These are phyloP conservation scores for Lactarius vividus DNA, from an alignment of 768 basidiomycete genomes.

Conservation along the genomic window DNA sequence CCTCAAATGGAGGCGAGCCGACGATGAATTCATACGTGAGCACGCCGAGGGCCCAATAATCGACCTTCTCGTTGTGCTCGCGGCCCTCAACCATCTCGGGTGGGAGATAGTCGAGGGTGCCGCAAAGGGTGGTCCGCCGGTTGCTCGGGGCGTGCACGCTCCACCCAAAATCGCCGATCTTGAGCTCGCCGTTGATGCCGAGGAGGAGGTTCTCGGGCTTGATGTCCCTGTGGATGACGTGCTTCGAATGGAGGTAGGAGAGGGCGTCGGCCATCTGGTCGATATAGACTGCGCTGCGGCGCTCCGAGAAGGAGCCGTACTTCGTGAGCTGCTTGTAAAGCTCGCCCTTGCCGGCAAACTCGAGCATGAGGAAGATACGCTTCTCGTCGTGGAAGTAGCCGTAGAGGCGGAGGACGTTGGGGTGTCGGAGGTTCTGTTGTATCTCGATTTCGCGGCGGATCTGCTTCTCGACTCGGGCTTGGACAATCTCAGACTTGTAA, in stretches of 20 bases:
- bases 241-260: constrained; percentile 87
- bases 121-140: constrained; percentile 86
- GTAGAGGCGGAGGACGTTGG: constrained; percentile 89
- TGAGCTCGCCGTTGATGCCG: constrained; percentile 93
- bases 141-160: constrained; percentile 94
- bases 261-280: constrained; percentile 98
- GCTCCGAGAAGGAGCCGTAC: constrained; percentile 83
- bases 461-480: constrained; percentile 92
- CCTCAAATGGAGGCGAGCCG: constrained; percentile 86
- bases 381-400: constrained; percentile 99
- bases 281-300: constrained; percentile 84
- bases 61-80: constrained; percentile 87
- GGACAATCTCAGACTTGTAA: constrained; percentile 94
- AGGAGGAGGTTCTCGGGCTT: constrained; percentile 97
- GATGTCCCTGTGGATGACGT: constrained; percentile 98
- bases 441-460: constrained; percentile 98
- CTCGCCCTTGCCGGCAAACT: constrained; percentile 96
- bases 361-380: constrained; percentile 96
- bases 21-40: constrained; percentile 92
- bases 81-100: constrained; percentile 97
- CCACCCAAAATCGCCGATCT: constrained; percentile 99
- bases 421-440: constrained; percentile 93
- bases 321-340: constrained; percentile 94
- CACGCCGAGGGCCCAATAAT: constrained; percentile 97
- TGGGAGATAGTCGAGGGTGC: constrained; percentile 94